Evolutionary conservation across 768 basidiomycete species (phyloP), one percentile per base, ranked within the genome.

Genomic region (Sporobolomyces roseus): DNA sequence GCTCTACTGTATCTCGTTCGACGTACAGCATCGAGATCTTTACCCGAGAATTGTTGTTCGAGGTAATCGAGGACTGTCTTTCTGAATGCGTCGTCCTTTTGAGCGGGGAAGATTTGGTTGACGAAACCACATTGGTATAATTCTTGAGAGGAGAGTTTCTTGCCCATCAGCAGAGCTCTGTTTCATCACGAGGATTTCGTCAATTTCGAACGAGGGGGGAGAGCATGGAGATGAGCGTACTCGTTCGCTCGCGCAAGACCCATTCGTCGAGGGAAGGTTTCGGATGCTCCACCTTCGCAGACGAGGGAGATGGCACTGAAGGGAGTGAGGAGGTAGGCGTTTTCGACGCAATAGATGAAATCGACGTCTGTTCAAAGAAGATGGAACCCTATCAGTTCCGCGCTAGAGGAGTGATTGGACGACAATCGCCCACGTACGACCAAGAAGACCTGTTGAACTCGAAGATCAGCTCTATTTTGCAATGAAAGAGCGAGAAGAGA

Each of bases 231-330:
- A 41, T 41, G 38, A 41, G 10, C 17, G 53, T 2, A 68, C 67
- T 89, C 88, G 56, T 88, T 88, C 32, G 88, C 87, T 71, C 83
- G 84, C 19, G 83, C 83, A 19, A 52, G 48, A 86, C 88, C 71
- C 67, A 73, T 85, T 75, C 84, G 79, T 69, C 87, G 87, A 33
- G 85, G 81, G 71, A 89, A 88, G 64, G 79, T 85, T 35, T 85
- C 86, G 62, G 87, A 88, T 6, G 87, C 83, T 12, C 87, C 87
- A 7, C 84, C 87, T 74, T 89, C 88, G 2, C 85, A 80, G 49
- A 85, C 81, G 53, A 89, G 83, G 13, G 86, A 87, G 27, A 89
- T 77, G 72, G 87, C 87, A 0, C 87, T 82, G 75, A 89, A 89
- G 0, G 87, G 87, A 0, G 85, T 81, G 41, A 84, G 83, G 6